Evolutionary conservation across 441 rosid genomes (phyloP), one percentile per base, ranked within the genome.

Genomic region (Bruguiera hainesii): DNA sequence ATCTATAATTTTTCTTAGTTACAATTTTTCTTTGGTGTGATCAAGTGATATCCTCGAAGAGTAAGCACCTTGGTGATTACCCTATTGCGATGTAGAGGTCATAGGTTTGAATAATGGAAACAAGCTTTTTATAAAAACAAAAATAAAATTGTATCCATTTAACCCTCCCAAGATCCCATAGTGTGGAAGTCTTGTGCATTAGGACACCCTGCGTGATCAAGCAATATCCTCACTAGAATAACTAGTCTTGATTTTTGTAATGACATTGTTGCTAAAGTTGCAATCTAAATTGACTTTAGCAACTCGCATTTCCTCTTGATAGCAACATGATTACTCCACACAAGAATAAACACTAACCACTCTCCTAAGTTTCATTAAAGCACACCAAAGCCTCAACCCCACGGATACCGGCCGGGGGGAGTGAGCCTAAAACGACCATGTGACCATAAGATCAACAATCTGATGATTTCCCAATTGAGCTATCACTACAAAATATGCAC

Each of bases 401-500:
- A 63, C 63, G 67, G 78, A 82, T 75, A 74, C 39, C 23, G 20
- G 20, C 20, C 20, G 1, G 23, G 46, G 66, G 82, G 79, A 76
- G 74, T 76, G 83, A 82, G 83, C 76, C 75, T 82, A 86, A 75
- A 77, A 81, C 73, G 82, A 80, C 76, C 89, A 82, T 69, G 76
- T 73, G 73, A 76, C 84, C 83, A 35, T 35, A 35, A 35, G 42
- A 35, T 35, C 42, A 7, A 7, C 2, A 8, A 2, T 35, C 13
- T 8, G 11, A 35, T 35, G 11, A 8, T 8, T 3, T 35, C 42
- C 2, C 15, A 11, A 42, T 42, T 13, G 18, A 42, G 16, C 83
- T 80, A 81, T 79, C 83, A 74, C 81, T 73, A 77, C 79, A 77
- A 65, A 57, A 61, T 46, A 64, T 67, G 68, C 86, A 75, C 78